phyloP scores from a whole-genome alignment of 2,329 filamentous ascomycete species.

The Rhynchosporium agropyri region DNA sequence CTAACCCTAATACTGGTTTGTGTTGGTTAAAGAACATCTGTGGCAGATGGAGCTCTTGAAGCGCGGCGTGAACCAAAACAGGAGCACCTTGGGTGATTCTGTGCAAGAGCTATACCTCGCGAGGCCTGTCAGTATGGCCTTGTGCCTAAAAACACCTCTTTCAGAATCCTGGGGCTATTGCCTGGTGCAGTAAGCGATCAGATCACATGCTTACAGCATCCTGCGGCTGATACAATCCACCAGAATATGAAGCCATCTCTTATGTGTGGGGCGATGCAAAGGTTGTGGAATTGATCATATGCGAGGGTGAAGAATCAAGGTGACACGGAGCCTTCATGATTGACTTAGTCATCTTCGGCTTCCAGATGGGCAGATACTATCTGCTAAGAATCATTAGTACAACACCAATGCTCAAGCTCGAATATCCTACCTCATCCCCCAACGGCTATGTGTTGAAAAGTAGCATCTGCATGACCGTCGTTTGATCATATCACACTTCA shows the following conservation, averaged over 20 bases:
- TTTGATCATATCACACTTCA: not conserved
- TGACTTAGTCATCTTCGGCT: constrained; percentile 32
- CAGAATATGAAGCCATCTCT: constrained; percentile 37
- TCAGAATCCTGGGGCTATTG: constrained; percentile 27
- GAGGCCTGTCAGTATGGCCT: constrained; percentile 21
- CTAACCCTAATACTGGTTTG: too few species aligned
- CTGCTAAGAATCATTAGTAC: constrained; percentile 9
- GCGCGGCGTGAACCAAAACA: too few species aligned
- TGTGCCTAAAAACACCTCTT: constrained; percentile 24
- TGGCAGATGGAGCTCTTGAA: too few species aligned
- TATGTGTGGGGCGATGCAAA: constrained; percentile 35
- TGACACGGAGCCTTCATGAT: constrained; percentile 30
- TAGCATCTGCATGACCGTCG: not conserved
- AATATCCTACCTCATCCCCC: not conserved
- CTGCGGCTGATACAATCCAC: constrained; percentile 23
- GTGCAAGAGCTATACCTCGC: not conserved
- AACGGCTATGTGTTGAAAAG: not conserved
- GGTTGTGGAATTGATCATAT: constrained; percentile 5
- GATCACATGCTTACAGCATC: constrained; percentile 27
- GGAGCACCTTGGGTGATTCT: too few species aligned
- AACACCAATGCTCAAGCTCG: not conserved
- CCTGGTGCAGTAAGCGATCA: constrained; percentile 14
- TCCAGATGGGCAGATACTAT: constrained; percentile 34
- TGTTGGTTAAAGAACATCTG: too few species aligned
- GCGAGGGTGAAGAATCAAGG: constrained; percentile 12